These are phyloP conservation scores for Piedraia hortae DNA, from an alignment of 2,329 filamentous ascomycete species.

Conservation along the genomic window DNA sequence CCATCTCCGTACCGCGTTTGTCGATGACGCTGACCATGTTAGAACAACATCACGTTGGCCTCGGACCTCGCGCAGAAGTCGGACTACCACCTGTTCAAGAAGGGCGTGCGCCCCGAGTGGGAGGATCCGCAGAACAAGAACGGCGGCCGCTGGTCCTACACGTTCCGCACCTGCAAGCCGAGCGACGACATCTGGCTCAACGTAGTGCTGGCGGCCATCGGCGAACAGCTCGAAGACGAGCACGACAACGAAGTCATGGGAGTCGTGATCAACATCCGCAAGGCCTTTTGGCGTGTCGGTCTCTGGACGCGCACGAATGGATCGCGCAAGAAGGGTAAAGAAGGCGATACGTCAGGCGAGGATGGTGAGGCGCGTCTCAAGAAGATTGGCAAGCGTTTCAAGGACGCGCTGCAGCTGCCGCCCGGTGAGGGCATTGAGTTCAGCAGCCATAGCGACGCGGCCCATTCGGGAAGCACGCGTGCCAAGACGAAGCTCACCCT, in stretches of 20 bases:
- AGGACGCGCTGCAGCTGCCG: constrained; percentile 64
- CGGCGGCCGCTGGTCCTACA: constrained; percentile 95
- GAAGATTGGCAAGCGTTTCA: constrained; percentile 72
- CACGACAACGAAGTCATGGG: constrained; percentile 96
- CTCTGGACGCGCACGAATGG: constrained; percentile 89
- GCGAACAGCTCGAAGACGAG: constrained; percentile 88
- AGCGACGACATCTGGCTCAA: constrained; percentile 97
- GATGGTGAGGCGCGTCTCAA: constrained; percentile 68
- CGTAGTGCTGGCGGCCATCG: constrained; percentile 86
- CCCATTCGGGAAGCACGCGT: constrained; percentile 74
- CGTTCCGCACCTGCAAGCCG: constrained; percentile 89
- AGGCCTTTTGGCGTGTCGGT: constrained; percentile 91
- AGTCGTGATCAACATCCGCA: constrained; percentile 94
- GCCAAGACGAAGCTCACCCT: constrained; percentile 85
- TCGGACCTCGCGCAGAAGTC: constrained; percentile 92
- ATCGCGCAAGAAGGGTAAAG: constrained; percentile 47
- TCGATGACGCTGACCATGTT: too few species aligned
- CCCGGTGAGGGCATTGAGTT: constrained; percentile 64
- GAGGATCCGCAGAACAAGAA: constrained; percentile 97
- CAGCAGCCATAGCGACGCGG: constrained; percentile 84
- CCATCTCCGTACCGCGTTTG: too few species aligned
- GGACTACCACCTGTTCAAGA: constrained; percentile 98
- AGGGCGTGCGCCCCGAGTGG: constrained; percentile 90
- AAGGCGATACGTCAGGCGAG: constrained; percentile 19
- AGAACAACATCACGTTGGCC: constrained; percentile 97